Conservation (phyloP, 2,329 filamentous ascomycete genomes). For the Fusarium setosum region DNA sequence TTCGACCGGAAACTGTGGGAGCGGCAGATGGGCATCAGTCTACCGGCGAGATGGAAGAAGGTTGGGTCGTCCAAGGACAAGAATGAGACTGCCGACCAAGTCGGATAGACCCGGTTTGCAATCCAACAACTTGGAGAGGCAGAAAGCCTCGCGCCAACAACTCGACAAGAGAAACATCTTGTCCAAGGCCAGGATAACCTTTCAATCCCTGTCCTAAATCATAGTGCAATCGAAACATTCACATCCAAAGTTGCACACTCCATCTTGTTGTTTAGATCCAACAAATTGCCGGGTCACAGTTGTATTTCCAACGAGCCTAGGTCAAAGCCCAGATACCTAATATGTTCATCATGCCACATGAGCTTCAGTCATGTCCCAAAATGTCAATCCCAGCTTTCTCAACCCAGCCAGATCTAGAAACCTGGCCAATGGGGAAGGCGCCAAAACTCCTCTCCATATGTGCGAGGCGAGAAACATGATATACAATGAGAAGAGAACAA, state of each 20-base stretch:
- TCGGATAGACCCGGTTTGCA: too few species aligned
- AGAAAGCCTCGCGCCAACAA: too few species aligned
- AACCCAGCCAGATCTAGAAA: conserved; percentile 6
- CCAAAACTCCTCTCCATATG: conserved; percentile 33
- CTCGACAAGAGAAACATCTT: too few species aligned
- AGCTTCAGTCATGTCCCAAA: conserved; percentile 6
- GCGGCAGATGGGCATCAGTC: conserved; percentile 4
- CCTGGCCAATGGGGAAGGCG: conserved; percentile 6
- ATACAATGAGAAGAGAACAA: conserved; percentile 20
- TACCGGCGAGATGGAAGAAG: neutral
- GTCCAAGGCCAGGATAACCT: neutral
- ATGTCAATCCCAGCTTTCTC: conserved; percentile 6
- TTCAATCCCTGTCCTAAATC: neutral
- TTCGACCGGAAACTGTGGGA: neutral
- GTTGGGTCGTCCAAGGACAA: too few species aligned
- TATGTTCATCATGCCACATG: conserved; percentile 15
- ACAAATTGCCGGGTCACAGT: conserved; percentile 12
- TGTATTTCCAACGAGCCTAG: conserved; percentile 26
- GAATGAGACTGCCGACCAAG: too few species aligned
- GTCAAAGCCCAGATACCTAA: conserved; percentile 19
- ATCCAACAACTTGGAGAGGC: too few species aligned
- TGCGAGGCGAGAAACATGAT: conserved; percentile 29
- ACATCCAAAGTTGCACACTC: neutral
- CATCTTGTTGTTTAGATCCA: conserved; percentile 17
- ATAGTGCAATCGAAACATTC: neutral